Base-by-base conservation (phyloP, 108 stramenopile genomes). In the Fragilaria radians region DNA sequence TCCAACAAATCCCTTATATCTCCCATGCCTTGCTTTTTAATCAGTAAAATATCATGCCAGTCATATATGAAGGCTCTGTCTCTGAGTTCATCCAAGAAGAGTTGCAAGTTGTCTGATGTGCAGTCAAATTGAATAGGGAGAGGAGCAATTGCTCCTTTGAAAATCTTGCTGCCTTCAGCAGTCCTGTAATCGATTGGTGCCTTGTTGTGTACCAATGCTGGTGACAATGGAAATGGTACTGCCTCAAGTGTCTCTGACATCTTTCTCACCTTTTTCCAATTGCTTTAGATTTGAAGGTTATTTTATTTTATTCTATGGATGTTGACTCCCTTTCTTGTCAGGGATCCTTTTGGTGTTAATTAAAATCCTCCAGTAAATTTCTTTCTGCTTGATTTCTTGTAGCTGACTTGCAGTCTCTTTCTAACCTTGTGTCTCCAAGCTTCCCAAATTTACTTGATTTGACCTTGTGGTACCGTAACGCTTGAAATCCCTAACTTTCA, bases 71-170 rank as follows among this genome's bases (percentile, higher is more conserved):
- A 27, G 3, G 52, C 22, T 22, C 52, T 22, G 26, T 52, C 5
- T 1, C 52, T 22, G 11, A 52, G 18, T 52, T 52, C 25, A 18
- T 26, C 52, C 1, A 52, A 18, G 52, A 52, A 52, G 52, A 52
- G 24, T 22, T 52, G 52, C 26, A 52, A 18, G 26, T 26, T 52
- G 25, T 52, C 26, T 3, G 52, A 17, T 27, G 24, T 22, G 3
- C 22, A 24, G 27, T 52, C 52, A 27, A 52, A 52, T 27, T 3
- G 18, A 1, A 26, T 22, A 1, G 22, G 18, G 18, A 52, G 18
- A 1, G 52, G 2, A 2, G 22, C 18, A 2, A 26, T 26, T 23
- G 52, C 52, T 3, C 18, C 26, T 18, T 26, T 26, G 26, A 26
- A 52, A 17, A 52, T 27, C 26, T 52, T 52, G 7, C 17, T 21